phyloP scores from a whole-genome alignment of 768 basidiomycete species.

The Tylopilus vinaceipallidus region DNA sequence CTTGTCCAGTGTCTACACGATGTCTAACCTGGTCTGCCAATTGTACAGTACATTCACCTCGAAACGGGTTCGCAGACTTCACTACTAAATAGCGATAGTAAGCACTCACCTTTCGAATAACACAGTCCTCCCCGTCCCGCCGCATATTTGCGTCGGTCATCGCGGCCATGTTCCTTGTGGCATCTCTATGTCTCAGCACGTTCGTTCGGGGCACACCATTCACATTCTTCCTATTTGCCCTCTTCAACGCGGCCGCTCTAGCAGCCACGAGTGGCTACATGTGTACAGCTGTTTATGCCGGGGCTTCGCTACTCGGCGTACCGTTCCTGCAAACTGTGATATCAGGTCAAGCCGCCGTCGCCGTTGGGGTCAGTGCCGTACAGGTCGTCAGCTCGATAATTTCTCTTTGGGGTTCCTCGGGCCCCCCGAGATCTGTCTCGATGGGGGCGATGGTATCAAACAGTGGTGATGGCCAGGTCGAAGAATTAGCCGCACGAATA shows the following conservation, averaged over 20 bases:
- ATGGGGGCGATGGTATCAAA: slow-evolving; percentile 16
- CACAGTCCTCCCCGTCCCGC: slow-evolving; percentile 58
- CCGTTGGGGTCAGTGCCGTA: slow-evolving; percentile 74
- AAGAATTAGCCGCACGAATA: slow-evolving; percentile 63
- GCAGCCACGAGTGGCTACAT: slow-evolving; percentile 72
- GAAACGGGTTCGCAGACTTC: slow-evolving; percentile 51
- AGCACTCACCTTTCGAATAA: slow-evolving; percentile 3
- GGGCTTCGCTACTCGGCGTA: slow-evolving; percentile 80
- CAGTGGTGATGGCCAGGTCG: slow-evolving; percentile 44
- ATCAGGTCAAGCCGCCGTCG: slow-evolving; percentile 85
- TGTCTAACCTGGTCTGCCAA: slow-evolving; percentile 65
- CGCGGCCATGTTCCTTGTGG: slow-evolving; percentile 52
- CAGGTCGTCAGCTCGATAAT: slow-evolving; percentile 66
- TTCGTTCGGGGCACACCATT: slow-evolving; percentile 52
- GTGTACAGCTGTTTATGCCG: slow-evolving; percentile 72
- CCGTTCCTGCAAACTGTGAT: slow-evolving; percentile 73
- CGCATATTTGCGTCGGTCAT: slow-evolving; percentile 52
- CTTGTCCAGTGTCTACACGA: slow-evolving; percentile 60
- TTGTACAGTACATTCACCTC: slow-evolving; percentile 71
- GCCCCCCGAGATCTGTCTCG: slow-evolving; percentile 27
- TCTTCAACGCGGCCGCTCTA: slow-evolving; percentile 58
- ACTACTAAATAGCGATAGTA: neutral
- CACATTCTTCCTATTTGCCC: slow-evolving; percentile 63
- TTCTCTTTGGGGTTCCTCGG: slow-evolving; percentile 52
- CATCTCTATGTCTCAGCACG: slow-evolving; percentile 65